A percentile compares a stretch with the other conserved stretches of the same genome.
Conservation (phyloP, 2,329 filamentous ascomycete species). For the Monilinia vaccinii-corymbosi region DNA sequence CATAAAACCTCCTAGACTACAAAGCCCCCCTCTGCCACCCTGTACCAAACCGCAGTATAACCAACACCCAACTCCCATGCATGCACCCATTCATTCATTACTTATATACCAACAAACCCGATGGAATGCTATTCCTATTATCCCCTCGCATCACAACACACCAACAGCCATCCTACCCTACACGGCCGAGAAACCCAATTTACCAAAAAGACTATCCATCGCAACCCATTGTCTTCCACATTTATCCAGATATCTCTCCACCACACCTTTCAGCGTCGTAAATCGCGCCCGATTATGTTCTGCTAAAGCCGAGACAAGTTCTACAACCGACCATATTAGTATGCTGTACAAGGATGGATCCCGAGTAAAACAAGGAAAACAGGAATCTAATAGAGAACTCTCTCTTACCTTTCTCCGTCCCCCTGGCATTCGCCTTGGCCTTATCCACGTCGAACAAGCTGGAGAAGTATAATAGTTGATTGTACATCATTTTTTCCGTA, state of each 20-base stretch:
- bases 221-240: constrained; percentile 88
- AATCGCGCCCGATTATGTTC: constrained; percentile 80
- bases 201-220: constrained; percentile 80
- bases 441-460: constrained; percentile 85
- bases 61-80: background rate
- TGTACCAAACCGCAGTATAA: too few species aligned
- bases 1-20: background rate
- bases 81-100: background rate
- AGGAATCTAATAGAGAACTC: background rate
- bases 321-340: constrained; percentile 25
- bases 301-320: constrained; percentile 55
- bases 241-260: constrained; percentile 79
- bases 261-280: constrained; percentile 62
- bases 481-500: constrained; percentile 84
- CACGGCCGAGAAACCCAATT: constrained; percentile 43
- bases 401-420: constrained; percentile 36
- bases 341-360: background rate
- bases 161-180: background rate
- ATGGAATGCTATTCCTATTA: background rate
- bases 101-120: background rate
- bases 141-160: background rate
- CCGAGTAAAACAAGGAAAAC: background rate
- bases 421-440: constrained; percentile 46
- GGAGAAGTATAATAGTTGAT: constrained; percentile 83
- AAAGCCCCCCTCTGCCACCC: background rate